Conservation (phyloP, 73 alveolate genomes). For the Paramecium tetraurelia region DNA sequence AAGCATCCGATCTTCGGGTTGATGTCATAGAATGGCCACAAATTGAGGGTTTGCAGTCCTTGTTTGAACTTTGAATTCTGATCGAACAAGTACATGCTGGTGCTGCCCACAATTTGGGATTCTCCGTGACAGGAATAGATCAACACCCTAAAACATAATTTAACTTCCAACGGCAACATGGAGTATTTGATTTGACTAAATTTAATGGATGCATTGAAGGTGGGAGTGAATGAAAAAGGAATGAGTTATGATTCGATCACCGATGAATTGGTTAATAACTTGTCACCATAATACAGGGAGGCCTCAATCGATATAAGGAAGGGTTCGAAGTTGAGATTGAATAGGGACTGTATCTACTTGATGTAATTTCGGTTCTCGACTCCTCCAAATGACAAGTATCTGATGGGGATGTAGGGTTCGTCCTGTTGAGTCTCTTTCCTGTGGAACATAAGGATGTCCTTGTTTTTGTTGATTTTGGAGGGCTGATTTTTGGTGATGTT, state of each 20-base stretch:
- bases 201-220: slow-evolving; percentile 45
- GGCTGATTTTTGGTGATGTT: background rate
- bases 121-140: slow-evolving; percentile 43
- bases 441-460: background rate
- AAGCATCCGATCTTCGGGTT: slow-evolving; percentile 60
- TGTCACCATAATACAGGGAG: slow-evolving; percentile 56
- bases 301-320: slow-evolving; percentile 54
- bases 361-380: slow-evolving; percentile 22
- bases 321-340: slow-evolving; percentile 53
- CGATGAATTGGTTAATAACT: slow-evolving; percentile 48
- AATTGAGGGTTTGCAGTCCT: slow-evolving; percentile 52
- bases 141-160: slow-evolving; percentile 61
- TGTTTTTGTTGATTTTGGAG: background rate
- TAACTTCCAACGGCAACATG: slow-evolving; percentile 65
- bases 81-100: slow-evolving; percentile 67
- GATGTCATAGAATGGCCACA: slow-evolving; percentile 70
- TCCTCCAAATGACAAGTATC: slow-evolving; percentile 47
- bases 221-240: slow-evolving; percentile 55
- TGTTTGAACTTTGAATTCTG: slow-evolving; percentile 1
- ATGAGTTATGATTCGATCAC: background rate
- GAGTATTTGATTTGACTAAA: slow-evolving; percentile 62
- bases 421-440: background rate
- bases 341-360: background rate
- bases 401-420: background rate
- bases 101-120: slow-evolving; percentile 57